Conservation (phyloP, 164 flowering plant genomes). For the Cinnamomum chago region DNA sequence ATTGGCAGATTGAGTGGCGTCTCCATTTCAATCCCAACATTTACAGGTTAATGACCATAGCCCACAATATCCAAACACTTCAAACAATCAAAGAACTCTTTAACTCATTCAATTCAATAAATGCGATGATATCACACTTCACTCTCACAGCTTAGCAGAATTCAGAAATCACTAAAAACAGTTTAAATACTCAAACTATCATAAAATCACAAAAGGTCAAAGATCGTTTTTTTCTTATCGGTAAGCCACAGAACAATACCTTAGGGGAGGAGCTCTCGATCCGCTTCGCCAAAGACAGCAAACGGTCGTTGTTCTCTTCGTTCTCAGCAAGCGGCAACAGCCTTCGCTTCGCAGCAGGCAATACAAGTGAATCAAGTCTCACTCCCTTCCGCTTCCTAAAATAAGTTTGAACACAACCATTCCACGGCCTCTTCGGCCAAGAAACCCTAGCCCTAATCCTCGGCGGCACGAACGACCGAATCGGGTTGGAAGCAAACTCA, state of each 20-base stretch:
- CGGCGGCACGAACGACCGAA: conserved; percentile 16
- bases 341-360: conserved; percentile 24
- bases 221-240: too few relatives aligned
- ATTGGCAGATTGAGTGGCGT: not conserved
- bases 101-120: too few relatives aligned
- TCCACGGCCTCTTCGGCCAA: conserved; percentile 8
- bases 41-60: not conserved
- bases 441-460: conserved; percentile 9
- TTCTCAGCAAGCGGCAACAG: conserved; percentile 4
- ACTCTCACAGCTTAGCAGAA: too few relatives aligned
- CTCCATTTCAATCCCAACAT: not conserved
- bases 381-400: conserved; percentile 38
- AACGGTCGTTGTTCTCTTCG: conserved; percentile 6
- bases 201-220: not conserved
- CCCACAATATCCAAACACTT: not conserved
- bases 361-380: not conserved
- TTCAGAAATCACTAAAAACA: too few relatives aligned
- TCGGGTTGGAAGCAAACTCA: conserved; percentile 14
- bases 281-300: not conserved
- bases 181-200: too few relatives aligned
- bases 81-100: too few relatives aligned
- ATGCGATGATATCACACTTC: too few relatives aligned
- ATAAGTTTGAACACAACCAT: conserved; percentile 20
- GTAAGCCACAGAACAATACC: conserved; percentile 8
- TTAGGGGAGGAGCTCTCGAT: not conserved